Evolutionary conservation across 2,329 filamentous ascomycete genomes (phyloP), one percentile per base, ranked within the genome.

Genomic region (Pyrenophora seminiperda): DNA sequence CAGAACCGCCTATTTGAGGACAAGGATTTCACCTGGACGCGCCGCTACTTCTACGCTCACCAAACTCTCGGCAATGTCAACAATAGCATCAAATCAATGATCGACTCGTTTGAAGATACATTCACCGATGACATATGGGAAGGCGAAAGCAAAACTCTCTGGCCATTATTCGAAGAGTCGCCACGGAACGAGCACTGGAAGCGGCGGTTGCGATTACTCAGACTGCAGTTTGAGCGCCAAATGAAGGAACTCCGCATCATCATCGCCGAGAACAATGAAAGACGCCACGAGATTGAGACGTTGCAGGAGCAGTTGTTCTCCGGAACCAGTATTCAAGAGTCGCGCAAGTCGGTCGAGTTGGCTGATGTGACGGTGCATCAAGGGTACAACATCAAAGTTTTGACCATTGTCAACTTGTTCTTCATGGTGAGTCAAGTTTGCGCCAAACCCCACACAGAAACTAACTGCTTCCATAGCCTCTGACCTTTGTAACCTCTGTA

Each of bases 1-100:
- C 82, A 84, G 67, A 79, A 79, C 56, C 75, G 85, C 0, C 75
- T 86, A 1, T 86, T 86, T 57, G 83, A 86, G 64, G 83, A 86
- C 61, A 75, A 77, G 43, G 70, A 82, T 46, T 85, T 84, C 59
- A 85, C 83, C 1, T 85, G 83, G 70, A 83, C 82, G 13, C 75
- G 82, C 0, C 77, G 83, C 13, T 85, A 86, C 60, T 86, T 85
- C 62, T 86, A 83, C 79, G 82, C 81, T 0, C 84, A 80, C 59
- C 83, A 85, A 67, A 83, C 82, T 2, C 76, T 85, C 3, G 82
- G 81, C 29, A 80, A 82, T 27, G 79, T 85, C 59, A 85, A 83
- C 58, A 80, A 82, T 40, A 78, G 78, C 53, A 83, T 86, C 63
- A 80, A 81, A 56, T 75, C 79, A 22, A 84, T 85, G 76, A 74